These are phyloP conservation scores for Alternaria tenuissima DNA, from an alignment of 2,329 filamentous ascomycete genomes.

Conservation along the genomic window DNA sequence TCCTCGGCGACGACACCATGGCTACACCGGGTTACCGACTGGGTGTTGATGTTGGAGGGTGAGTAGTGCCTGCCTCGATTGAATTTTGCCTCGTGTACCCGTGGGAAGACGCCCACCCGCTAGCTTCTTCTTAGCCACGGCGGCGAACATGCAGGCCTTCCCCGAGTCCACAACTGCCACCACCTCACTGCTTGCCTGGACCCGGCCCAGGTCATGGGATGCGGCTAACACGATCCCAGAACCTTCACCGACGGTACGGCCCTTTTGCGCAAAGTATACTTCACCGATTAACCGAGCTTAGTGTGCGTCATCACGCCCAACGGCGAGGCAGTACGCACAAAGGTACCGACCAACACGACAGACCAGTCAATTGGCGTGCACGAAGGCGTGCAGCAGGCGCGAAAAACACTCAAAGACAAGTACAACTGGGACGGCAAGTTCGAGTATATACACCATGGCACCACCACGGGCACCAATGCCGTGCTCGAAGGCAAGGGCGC, in stretches of 20 bases:
- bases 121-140: not conserved
- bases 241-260: slow-evolving; percentile 56
- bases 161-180: slow-evolving; percentile 3
- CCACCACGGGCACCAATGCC: slow-evolving; percentile 60
- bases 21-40: slow-evolving; percentile 37
- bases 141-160: slow-evolving; percentile 6
- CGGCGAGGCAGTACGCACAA: slow-evolving; percentile 56
- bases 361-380: slow-evolving; percentile 60
- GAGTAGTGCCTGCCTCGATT: slow-evolving; percentile 19
- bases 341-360: slow-evolving; percentile 56
- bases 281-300: slow-evolving; percentile 3
- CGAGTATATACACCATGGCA: slow-evolving; percentile 60
- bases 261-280: not conserved
- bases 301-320: slow-evolving; percentile 57
- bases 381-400: slow-evolving; percentile 56
- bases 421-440: slow-evolving; percentile 57
- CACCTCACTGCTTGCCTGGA: not conserved
- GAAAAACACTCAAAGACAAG: slow-evolving; percentile 49
- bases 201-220: not conserved
- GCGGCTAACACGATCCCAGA: slow-evolving; percentile 33
- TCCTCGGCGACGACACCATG: slow-evolving; percentile 5
- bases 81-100: not conserved
- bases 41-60: slow-evolving; percentile 49
- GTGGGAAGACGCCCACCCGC: not conserved
- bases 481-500: slow-evolving; percentile 61